Evolutionary conservation across 345 rosid genomes (phyloP), one percentile per base, ranked within the genome.

Genomic region (Acer yangbiense): DNA sequence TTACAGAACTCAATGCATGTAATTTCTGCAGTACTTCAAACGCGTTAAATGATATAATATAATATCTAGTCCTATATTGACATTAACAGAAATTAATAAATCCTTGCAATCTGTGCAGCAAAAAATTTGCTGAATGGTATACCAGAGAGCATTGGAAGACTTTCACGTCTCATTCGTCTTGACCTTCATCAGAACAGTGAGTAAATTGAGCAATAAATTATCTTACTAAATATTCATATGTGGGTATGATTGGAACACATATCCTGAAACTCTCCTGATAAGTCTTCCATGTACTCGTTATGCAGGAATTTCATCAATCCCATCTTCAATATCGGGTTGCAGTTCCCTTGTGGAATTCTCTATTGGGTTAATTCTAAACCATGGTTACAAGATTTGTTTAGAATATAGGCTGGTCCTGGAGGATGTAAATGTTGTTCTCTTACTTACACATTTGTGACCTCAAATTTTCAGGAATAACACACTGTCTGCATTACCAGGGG

Each of bases 171-270:
- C 84, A 87, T 95, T 69, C 91, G 97, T 79, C 92, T 95, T 80
- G 98, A 95, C 79, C 91, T 93, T 84, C 99, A 91, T 79, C 98
- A 91, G 81, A 95, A 95, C 85, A 88, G 99, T 95, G 81, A 90
- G 96, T 85, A 64, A 74, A 77, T 64, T 39, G 50, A 78, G 20
- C 23, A 20, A 57, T 12, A 27, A 57, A 48, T 68, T 46, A 13
- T 39, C 61, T 25, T 76, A 1, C 44, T 70, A 67, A 78, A 61
- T 58, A 23, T 69, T 61, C 64, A 69, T 75, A 61, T 73, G 11
- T 27, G 46, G 44, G 9, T 61, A 43, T 18, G 63, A 39, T 44
- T 8, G n/a, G 69, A 20, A 65, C 21, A 20, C 27, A 11, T 60
- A 55, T 79, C n/a, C 52, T 23, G 41, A 8, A 52, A 23, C 17